Base-by-base conservation (phyloP, 306 rosid species). In the Mucuna pruriens region DNA sequence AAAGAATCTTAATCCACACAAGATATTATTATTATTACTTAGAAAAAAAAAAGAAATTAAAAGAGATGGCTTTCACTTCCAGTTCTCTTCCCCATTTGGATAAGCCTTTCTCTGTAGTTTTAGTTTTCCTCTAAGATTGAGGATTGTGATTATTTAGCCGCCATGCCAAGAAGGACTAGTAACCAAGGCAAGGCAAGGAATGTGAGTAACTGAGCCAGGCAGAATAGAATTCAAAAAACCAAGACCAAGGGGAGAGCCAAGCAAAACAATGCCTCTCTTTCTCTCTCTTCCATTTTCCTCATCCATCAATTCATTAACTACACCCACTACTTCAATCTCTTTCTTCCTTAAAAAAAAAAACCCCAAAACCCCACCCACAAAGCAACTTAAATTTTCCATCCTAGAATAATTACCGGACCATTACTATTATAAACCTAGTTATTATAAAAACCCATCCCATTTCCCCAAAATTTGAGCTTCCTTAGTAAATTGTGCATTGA, bases 171-270 rank as follows among this genome's bases (percentile, higher is more conserved):
- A 88, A 84, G 79, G 54, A 65, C 81, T 79, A 57, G 80, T 84
- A 86, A 89, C 61, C 84, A 87, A 89, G 85, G 85, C 78, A 87
- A 89, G 94, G 76, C 73, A 83, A 87, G 80, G 94, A 91, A 91
- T 89, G 90, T 52, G 82, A 86, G 89, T 69, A 31, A 74, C 77
- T 81, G 85, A 80, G 70, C 3, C 71, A 45, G 7, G 84, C 80
- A 84, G 83, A 48, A 79, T 52, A 76, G 88, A 83, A 34, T 85
- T 66, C 52, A 74, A 40, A 52, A 67, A 76, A 16, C 64, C 68
- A 19, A 46, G 7, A n/a, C 13, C 13, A 46, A 17, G 76, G 65
- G 74, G 49, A 36, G 19, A 16, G 12, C 42, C 51, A 48, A 13
- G 4, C 54, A 15, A 16, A 16, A 54, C 58, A 65, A n/a, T 38